Conservation (phyloP, 164 flowering plant genomes). For the Amborella trichopoda region DNA sequence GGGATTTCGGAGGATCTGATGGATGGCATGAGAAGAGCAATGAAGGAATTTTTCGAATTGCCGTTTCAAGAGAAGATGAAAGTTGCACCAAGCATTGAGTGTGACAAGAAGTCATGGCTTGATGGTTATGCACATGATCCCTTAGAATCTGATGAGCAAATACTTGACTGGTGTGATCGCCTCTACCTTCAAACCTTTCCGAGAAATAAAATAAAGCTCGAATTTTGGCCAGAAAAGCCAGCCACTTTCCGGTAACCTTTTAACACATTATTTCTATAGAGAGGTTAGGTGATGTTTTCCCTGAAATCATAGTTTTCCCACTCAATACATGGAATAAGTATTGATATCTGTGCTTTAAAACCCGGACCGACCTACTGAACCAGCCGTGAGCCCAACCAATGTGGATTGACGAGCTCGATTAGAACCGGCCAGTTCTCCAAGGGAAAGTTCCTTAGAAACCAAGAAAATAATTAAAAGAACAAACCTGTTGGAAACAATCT, state of each 20-base stretch:
- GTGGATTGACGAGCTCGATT: too few relatives aligned
- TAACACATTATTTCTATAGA: too few relatives aligned
- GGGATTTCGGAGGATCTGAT: conserved; percentile 18
- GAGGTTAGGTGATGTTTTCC: too few relatives aligned
- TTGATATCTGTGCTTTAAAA: too few relatives aligned
- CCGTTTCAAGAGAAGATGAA: conserved; percentile 20
- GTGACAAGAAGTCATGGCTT: neutral
- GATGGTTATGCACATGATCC: conserved; percentile 2
- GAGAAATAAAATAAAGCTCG: conserved; percentile 2
- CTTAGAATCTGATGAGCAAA: conserved; percentile 2
- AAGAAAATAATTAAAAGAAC: too few relatives aligned
- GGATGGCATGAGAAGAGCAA: conserved; percentile 11
- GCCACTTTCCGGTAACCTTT: conserved; percentile 10
- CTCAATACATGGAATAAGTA: too few relatives aligned
- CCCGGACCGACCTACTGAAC: too few relatives aligned
- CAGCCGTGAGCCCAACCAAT: too few relatives aligned
- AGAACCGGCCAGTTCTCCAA: too few relatives aligned
- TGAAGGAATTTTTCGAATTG: conserved; percentile 21
- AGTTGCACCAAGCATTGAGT: conserved; percentile 7
- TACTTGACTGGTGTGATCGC: conserved; percentile 9
- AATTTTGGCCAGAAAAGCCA: conserved; percentile 11
- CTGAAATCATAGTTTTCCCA: too few relatives aligned
- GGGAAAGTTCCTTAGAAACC: too few relatives aligned
- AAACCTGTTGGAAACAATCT: too few relatives aligned
- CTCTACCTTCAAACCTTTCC: conserved; percentile 7